Evolutionary conservation across 1,139 yeast genomes (phyloP).

Genomic region (Ogataea hybrid): DNA sequence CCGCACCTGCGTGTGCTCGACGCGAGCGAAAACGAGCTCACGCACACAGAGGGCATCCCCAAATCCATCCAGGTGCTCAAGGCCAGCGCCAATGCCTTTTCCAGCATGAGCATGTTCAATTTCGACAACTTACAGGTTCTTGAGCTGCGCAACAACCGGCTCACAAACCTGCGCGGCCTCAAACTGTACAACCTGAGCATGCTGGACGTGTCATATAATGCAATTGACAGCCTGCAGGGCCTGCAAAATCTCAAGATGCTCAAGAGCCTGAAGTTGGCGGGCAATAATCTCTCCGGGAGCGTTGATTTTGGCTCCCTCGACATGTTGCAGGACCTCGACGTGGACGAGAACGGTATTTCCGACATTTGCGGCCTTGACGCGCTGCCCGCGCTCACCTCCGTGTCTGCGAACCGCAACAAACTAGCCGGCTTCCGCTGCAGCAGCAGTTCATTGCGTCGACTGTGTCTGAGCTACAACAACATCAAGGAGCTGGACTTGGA

Average conservation of each 20-base stretch:
- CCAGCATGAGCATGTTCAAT: slow-evolving; percentile 42
- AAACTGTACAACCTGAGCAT: slow-evolving; percentile 40
- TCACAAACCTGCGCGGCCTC: slow-evolving; percentile 42
- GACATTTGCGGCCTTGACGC: slow-evolving; percentile 38
- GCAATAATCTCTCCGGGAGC: slow-evolving; percentile 40
- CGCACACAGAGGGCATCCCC: slow-evolving; percentile 50
- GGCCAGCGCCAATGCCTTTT: slow-evolving; percentile 40
- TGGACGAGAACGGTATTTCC: slow-evolving; percentile 43
- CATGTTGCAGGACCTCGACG: slow-evolving; percentile 44
- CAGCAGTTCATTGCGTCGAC: slow-evolving; percentile 41
- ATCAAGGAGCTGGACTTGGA: slow-evolving; percentile 36
- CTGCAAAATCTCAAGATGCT: slow-evolving; percentile 42
- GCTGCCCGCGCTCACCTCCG: slow-evolving; percentile 37
- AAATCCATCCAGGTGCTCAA: slow-evolving; percentile 37
- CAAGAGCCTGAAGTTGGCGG: slow-evolving; percentile 40
- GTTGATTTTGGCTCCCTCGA: slow-evolving; percentile 40
- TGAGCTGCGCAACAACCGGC: slow-evolving; percentile 39
- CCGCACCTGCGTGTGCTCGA: slow-evolving; percentile 43
- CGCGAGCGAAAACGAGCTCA: slow-evolving; percentile 43
- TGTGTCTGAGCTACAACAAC: slow-evolving; percentile 42
- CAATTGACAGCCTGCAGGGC: slow-evolving; percentile 38
- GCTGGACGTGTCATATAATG: slow-evolving; percentile 43
- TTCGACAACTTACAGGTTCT: slow-evolving; percentile 45
- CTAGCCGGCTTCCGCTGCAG: slow-evolving; percentile 24
- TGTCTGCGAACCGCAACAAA: slow-evolving; percentile 46